Evolutionary conservation across 306 rosid species (phyloP), one percentile per base, ranked within the genome.

Genomic region (Glycyrrhiza uralensis): DNA sequence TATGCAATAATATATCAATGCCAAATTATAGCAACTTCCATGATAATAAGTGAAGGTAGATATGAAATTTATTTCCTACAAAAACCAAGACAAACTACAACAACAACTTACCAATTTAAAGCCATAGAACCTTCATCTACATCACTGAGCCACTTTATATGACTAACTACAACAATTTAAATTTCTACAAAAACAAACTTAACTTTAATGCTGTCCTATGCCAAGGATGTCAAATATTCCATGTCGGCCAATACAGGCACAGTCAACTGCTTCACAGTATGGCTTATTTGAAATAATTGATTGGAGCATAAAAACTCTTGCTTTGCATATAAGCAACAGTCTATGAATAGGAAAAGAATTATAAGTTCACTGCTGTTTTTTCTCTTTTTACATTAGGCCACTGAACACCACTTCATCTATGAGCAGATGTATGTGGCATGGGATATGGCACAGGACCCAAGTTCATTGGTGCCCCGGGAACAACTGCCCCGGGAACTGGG

Each of bases 381-480:
- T n/a, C n/a, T n/a, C n/a, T n/a, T 81, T 79, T 83, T 81, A 75
- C 84, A 75, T 58, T 82, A 47, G 70, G 63, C 75, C 69, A 63
- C 80, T 73, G 57, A 71, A 64, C 47, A 44, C 20, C 83, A 59
- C 52, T 62, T 88, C 82, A 85, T 82, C 94, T 81, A 50, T 86
- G 92, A 72, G 92, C 79, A 57, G 87, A 75, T 60, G 85, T 72
- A 24, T 77, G 90, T 1, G 89, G 83, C 91, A 85, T 90, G 20
- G 81, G 86, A 77, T 89, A 92, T 26, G 92, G 54, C 86, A 89
- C 58, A 7, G 83, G 74, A 76, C 80, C 86, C 83, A 86, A 76
- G 81, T 72, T 89, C 87, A 85, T 76, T 15, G 90, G 90, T 46
- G 90, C 94, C 45, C 85, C 92, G 1, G 93, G 82, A 76, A 89